Base-by-base conservation (phyloP, 78 protist species). In the Cavenderia fasciculata region DNA sequence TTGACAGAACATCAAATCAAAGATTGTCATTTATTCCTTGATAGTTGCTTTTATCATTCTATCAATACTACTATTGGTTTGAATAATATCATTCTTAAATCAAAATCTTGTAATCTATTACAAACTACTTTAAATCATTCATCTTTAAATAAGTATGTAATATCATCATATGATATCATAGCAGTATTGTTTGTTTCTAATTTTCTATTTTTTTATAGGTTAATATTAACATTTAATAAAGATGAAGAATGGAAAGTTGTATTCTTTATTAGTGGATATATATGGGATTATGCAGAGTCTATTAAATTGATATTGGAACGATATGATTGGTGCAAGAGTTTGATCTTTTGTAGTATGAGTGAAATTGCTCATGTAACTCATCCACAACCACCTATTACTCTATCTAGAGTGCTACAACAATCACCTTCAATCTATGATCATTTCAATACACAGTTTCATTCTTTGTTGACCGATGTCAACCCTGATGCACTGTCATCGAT, bases 351-450 rank as follows among this genome's bases (percentile, higher is more conserved):
- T 40, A 8, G 68, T 10, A 69, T 82, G 47, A 56, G 73, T 2
- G 89, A 82, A 25, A 1, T 82, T 1, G 75, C 89, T 21, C 89
- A 82, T 43, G 18, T 82, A 12, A 51, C 76, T n/a, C 89, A 82
- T 56, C 89, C 89, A 47, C 34, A 68, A 0, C 41, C 54, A 27
- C 2, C 85, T 43, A 1, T 63, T 29, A 14, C 29, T n/a, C n/a
- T n/a, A n/a, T n/a, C n/a, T n/a, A n/a, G n/a, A n/a, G n/a, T n/a
- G n/a, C n/a, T n/a, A n/a, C n/a, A n/a, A n/a, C n/a, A n/a, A n/a
- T n/a, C n/a, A n/a, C n/a, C n/a, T n/a, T n/a, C n/a, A n/a, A n/a
- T n/a, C n/a, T n/a, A n/a, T n/a, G n/a, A n/a, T n/a, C n/a, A n/a
- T n/a, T n/a, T n/a, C n/a, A n/a, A n/a, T n/a, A n/a, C n/a, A n/a